Conservation (phyloP, 2,329 filamentous ascomycete species). For the Fusarium mangiferae region DNA sequence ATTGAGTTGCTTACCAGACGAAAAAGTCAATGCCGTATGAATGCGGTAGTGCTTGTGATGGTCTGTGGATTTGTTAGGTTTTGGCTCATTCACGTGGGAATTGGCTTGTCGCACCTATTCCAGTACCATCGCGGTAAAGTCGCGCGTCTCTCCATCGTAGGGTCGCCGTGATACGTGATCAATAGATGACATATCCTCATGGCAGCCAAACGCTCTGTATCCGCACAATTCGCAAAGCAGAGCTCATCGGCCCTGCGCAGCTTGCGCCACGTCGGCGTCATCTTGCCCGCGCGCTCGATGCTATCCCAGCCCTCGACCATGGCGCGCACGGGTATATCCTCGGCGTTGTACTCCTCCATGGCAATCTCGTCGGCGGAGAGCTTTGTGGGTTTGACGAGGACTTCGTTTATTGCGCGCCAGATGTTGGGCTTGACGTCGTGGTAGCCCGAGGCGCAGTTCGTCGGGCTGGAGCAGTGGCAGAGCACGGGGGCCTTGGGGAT, state of each 20-base stretch:
- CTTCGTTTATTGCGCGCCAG: constrained; percentile 44
- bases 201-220: constrained; percentile 40
- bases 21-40: constrained; percentile 48
- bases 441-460: background rate
- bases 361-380: constrained; percentile 27
- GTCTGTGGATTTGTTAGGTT: constrained; percentile 25
- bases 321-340: constrained; percentile 43
- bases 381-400: constrained; percentile 14
- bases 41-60: constrained; percentile 44
- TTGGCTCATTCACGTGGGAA: fast-evolving
- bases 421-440: constrained; percentile 25
- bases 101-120: constrained; percentile 32
- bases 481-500: background rate
- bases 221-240: constrained; percentile 31
- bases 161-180: constrained; percentile 43
- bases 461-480: constrained; percentile 24
- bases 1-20: constrained; percentile 39
- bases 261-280: constrained; percentile 44
- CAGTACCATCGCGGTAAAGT: constrained; percentile 43
- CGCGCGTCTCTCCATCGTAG: constrained; percentile 27
- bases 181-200: constrained; percentile 42
- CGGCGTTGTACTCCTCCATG: constrained; percentile 32
- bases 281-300: constrained; percentile 39
- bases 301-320: constrained; percentile 45
- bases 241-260: constrained; percentile 40